Percentiles rank a stretch among this genome's conserved stretches.
These are phyloP conservation scores for Alternaria burnsii DNA, from an alignment of 2,329 filamentous ascomycete species.

Conservation along the genomic window DNA sequence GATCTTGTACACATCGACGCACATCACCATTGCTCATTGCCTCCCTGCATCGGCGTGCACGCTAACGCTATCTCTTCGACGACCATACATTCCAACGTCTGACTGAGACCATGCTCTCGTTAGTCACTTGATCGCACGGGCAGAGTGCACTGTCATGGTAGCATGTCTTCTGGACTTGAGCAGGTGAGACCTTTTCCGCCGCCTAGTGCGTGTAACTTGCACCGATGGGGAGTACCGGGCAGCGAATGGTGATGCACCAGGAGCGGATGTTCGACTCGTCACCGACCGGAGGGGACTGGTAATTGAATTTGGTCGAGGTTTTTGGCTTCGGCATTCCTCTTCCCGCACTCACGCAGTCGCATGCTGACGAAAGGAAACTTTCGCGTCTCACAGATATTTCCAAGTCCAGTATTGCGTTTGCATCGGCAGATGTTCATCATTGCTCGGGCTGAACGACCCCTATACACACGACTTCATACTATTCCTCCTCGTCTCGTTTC, in stretches of 20 bases:
- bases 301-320: neutral
- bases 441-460: neutral
- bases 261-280: neutral
- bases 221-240: neutral
- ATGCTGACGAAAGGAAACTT: neutral
- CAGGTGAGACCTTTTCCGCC: constrained; percentile 1
- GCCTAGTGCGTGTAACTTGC: neutral
- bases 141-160: neutral
- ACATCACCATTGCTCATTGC: neutral
- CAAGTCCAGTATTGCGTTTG: neutral
- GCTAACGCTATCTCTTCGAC: neutral
- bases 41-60: neutral
- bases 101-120: neutral
- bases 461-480: neutral
- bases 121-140: neutral
- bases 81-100: neutral
- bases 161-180: neutral
- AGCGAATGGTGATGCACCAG: neutral
- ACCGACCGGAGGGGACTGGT: neutral
- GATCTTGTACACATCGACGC: neutral
- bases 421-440: neutral
- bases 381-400: neutral
- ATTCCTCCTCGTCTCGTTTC: no score
- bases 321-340: neutral
- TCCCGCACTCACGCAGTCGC: neutral